phyloP scores from a whole-genome alignment of 495 filamentous ascomycete genomes.

The Amphirosellinia nigrospora region DNA sequence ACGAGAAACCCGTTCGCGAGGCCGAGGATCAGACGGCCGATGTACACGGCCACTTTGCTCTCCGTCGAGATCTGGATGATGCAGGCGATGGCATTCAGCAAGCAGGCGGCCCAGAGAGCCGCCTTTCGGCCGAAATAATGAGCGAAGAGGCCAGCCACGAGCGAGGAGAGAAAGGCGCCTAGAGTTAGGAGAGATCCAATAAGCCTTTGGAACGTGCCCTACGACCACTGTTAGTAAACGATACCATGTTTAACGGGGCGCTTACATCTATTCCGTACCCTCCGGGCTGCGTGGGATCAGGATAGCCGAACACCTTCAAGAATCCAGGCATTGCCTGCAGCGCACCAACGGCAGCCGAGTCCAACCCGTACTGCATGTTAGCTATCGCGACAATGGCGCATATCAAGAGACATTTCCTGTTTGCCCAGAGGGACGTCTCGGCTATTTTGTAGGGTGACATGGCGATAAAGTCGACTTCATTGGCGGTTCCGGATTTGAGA shows the following conservation, averaged over 20 bases:
- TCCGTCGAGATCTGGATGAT: slow-evolving; percentile 56
- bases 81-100: slow-evolving; percentile 49
- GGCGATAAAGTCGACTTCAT: not conserved
- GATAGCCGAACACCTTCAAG: slow-evolving; percentile 52
- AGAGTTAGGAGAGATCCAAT: slow-evolving; percentile 51
- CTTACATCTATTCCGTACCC: slow-evolving; percentile 44
- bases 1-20: slow-evolving; percentile 60
- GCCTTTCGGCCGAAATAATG: slow-evolving; percentile 51
- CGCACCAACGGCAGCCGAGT: slow-evolving; percentile 47
- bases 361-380: slow-evolving; percentile 54
- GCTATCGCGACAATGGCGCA: slow-evolving; percentile 47
- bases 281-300: slow-evolving; percentile 37
- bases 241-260: not conserved
- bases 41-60: slow-evolving; percentile 52
- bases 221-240: slow-evolving; percentile 18
- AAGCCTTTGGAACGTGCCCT: slow-evolving; percentile 47
- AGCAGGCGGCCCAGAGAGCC: slow-evolving; percentile 53
- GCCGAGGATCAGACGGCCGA: slow-evolving; percentile 57
- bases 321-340: slow-evolving; percentile 56
- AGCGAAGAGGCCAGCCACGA: slow-evolving; percentile 48
- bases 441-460: slow-evolving; percentile 33
- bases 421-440: slow-evolving; percentile 49
- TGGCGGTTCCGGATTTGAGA: not conserved
- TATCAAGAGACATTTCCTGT: slow-evolving; percentile 48
- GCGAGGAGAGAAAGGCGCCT: slow-evolving; percentile 46